Evolutionary conservation across 768 basidiomycete species (phyloP).

Genomic region (Boletus vermiculosoides): DNA sequence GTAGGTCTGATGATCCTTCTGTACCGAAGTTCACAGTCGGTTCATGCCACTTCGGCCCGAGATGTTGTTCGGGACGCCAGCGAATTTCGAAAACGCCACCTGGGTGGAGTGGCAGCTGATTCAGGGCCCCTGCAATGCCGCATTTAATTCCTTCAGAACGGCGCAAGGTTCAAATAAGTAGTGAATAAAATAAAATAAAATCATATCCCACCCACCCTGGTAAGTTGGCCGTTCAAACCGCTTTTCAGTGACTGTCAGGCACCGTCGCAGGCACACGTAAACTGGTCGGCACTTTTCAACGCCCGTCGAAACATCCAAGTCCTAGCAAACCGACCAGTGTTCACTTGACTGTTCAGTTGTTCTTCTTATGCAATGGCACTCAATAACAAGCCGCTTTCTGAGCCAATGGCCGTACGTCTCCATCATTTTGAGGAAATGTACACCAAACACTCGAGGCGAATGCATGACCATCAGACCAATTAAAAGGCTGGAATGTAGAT

Average conservation of each 20-base stretch:
- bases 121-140: not conserved
- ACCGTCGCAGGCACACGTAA: not conserved
- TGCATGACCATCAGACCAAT: no score
- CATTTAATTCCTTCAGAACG: not conserved
- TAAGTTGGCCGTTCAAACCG: not conserved
- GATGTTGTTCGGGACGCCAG: not conserved
- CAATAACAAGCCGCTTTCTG: no score
- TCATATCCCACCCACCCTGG: not conserved
- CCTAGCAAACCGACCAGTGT: no score
- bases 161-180: not conserved
- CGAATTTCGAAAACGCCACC: not conserved
- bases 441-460: not conserved
- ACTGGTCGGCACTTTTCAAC: not conserved
- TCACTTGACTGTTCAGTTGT: no score
- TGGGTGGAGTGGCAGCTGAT: not conserved
- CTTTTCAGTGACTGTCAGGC: not conserved
- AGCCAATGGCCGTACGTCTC: not conserved
- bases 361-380: no score
- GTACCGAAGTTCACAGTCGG: no score
- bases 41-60: no score
- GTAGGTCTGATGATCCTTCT: not conserved
- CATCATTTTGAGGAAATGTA: not conserved
- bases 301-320: not conserved
- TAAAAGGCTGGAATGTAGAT: not conserved
- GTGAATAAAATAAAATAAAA: no score